Conservation (phyloP, 352 stramenopile genomes). For the Phytophthora cactorum region DNA sequence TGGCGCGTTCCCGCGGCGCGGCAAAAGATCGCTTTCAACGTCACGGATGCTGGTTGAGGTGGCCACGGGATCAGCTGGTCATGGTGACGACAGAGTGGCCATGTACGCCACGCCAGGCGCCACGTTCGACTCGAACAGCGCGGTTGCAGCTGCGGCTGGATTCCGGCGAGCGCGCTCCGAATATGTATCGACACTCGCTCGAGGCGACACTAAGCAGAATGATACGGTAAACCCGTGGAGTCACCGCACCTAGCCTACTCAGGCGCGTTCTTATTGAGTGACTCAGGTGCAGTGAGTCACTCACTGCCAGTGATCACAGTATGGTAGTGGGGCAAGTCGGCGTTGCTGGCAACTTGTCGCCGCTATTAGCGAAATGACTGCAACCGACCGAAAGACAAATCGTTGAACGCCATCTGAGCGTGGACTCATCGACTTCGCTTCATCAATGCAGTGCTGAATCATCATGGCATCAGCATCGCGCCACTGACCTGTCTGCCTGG, state of each 20-base stretch:
- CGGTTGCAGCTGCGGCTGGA: not conserved
- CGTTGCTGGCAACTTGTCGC: not conserved
- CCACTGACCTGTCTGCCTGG: not conserved
- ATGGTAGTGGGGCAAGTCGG: not conserved
- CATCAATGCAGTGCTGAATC: not conserved
- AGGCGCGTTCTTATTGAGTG: too few species aligned
- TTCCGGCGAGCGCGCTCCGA: not conserved
- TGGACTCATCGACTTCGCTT: not conserved
- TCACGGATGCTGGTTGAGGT: not conserved
- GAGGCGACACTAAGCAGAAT: not conserved
- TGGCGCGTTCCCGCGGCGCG: not conserved
- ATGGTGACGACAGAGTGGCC: conserved; percentile 15
- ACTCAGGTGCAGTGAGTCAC: too few species aligned
- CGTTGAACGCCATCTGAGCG: not conserved
- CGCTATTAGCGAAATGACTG: conserved; percentile 21
- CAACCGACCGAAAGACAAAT: not conserved
- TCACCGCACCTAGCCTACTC: too few species aligned
- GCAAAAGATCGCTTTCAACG: conserved; percentile 21
- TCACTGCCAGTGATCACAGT: not conserved
- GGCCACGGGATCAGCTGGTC: conserved; percentile 10
- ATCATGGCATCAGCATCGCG: not conserved
- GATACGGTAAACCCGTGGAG: too few species aligned
- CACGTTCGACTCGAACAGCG: conserved; percentile 10
- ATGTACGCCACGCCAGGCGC: conserved; percentile 1
- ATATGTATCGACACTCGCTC: not conserved